phyloP scores from a whole-genome alignment of 129 eudicot genomes.

The Calendula officinalis region DNA sequence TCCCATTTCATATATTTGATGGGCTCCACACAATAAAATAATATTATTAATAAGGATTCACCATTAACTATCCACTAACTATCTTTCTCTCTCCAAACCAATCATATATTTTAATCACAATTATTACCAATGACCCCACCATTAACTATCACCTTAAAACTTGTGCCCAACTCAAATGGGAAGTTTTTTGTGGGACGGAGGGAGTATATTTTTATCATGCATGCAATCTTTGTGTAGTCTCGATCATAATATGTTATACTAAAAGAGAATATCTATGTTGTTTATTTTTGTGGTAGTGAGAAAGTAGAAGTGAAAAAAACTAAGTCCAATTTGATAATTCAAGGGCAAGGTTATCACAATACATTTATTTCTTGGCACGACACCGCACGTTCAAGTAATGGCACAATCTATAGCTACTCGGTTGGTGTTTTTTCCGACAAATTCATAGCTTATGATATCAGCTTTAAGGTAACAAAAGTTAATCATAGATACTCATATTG shows the following conservation, averaged over 20 bases:
- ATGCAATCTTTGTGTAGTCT: not conserved
- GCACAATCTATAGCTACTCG: slow-evolving; percentile 54
- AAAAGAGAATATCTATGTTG: slow-evolving; percentile 6
- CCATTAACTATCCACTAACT: too few relatives aligned
- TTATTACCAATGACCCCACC: too few relatives aligned
- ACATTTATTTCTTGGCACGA: slow-evolving; percentile 77
- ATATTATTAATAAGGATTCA: too few relatives aligned
- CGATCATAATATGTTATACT: not conserved
- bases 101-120: too few relatives aligned
- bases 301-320: slow-evolving; percentile 49
- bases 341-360: slow-evolving; percentile 67
- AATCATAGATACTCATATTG: not conserved
- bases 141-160: too few relatives aligned
- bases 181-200: too few relatives aligned
- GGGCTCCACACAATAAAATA: too few relatives aligned
- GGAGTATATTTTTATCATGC: slow-evolving; percentile 4
- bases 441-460: slow-evolving; percentile 65
- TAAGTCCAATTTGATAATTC: slow-evolving; percentile 64
- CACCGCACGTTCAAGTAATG: slow-evolving; percentile 63
- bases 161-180: too few relatives aligned
- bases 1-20: too few relatives aligned
- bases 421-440: slow-evolving; percentile 51
- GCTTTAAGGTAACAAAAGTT: slow-evolving; percentile 63
- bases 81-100: too few relatives aligned
- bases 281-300: slow-evolving; percentile 53